Evolutionary conservation across 768 basidiomycete species (phyloP).

Genomic region (Russula griseocarnosa): DNA sequence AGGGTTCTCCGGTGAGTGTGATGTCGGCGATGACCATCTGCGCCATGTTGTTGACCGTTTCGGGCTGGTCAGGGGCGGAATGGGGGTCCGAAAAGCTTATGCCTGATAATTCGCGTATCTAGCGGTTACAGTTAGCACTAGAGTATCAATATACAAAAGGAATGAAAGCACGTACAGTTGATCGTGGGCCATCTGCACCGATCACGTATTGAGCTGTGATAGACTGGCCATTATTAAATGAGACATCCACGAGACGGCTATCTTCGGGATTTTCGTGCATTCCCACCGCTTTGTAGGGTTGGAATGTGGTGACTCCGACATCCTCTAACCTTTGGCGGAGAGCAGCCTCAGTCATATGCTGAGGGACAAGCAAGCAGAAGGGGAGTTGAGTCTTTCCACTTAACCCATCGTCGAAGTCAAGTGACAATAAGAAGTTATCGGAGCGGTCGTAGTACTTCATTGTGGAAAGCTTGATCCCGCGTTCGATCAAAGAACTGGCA

Average conservation of each 20-base stretch:
- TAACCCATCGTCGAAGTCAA: constrained; percentile 37
- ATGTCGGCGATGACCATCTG: constrained; percentile 50
- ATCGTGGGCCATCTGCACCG: constrained; percentile 50
- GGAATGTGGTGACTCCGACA: constrained; percentile 35
- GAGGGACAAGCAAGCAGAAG: constrained; percentile 42
- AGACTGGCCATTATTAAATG: constrained; percentile 45
- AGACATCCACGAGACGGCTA: constrained; percentile 37
- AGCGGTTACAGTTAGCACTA: constrained; percentile 1
- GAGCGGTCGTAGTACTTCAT: constrained; percentile 35
- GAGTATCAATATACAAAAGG: not conserved
- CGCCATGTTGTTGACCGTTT: constrained; percentile 33
- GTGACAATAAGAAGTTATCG: constrained; percentile 31
- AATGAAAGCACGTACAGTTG: constrained; percentile 36
- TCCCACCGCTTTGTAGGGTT: constrained; percentile 42
- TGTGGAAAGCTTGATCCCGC: constrained; percentile 36
- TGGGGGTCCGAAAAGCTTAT: constrained; percentile 47
- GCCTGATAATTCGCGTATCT: constrained; percentile 44
- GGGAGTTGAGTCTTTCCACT: constrained; percentile 43
- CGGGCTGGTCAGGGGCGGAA: constrained; percentile 28
- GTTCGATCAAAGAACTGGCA: constrained; percentile 38
- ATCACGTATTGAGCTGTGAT: constrained; percentile 46
- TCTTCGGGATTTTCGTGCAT: constrained; percentile 36
- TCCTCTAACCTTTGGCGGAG: constrained; percentile 37
- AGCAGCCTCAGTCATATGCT: constrained; percentile 43
- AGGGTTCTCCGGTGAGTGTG: constrained; percentile 31